Conservation (phyloP, 2,329 filamentous ascomycete genomes). For the Fusarium succisae region DNA sequence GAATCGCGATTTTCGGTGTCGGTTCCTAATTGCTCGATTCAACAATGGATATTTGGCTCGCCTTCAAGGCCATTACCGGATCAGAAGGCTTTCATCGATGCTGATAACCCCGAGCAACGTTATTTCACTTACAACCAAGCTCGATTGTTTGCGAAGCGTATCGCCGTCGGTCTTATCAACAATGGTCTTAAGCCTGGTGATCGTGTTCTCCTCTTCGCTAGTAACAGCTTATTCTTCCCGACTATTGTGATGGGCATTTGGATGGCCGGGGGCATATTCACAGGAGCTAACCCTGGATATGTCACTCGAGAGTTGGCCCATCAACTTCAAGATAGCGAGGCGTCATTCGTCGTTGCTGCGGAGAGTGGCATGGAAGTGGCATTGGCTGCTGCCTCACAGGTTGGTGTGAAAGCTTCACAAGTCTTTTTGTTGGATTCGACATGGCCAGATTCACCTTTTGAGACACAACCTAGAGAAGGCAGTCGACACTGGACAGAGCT, state of each 20-base stretch:
- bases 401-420: slow-evolving; percentile 61
- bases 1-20: slow-evolving; percentile 56
- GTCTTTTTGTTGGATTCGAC: slow-evolving; percentile 74
- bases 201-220: slow-evolving; percentile 76
- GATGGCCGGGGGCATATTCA: slow-evolving; percentile 83
- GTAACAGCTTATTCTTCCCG: slow-evolving; percentile 79
- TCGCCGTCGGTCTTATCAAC: slow-evolving; percentile 73
- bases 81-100: slow-evolving; percentile 67
- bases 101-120: slow-evolving; percentile 72
- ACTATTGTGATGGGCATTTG: slow-evolving; percentile 75
- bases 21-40: slow-evolving; percentile 60
- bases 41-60: slow-evolving; percentile 65
- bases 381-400: slow-evolving; percentile 69
- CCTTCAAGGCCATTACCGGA: slow-evolving; percentile 55
- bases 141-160: slow-evolving; percentile 75
- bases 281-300: slow-evolving; percentile 75
- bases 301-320: slow-evolving; percentile 77
- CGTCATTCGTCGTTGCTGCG: slow-evolving; percentile 73
- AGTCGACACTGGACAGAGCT: slow-evolving; percentile 70
- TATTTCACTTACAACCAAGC: slow-evolving; percentile 71
- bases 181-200: slow-evolving; percentile 74
- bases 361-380: slow-evolving; percentile 68
- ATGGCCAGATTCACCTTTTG: slow-evolving; percentile 54
- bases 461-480: slow-evolving; percentile 18
- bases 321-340: slow-evolving; percentile 77